Base-by-base conservation (phyloP, 768 basidiomycete genomes). In the Hypholoma fasciculare region DNA sequence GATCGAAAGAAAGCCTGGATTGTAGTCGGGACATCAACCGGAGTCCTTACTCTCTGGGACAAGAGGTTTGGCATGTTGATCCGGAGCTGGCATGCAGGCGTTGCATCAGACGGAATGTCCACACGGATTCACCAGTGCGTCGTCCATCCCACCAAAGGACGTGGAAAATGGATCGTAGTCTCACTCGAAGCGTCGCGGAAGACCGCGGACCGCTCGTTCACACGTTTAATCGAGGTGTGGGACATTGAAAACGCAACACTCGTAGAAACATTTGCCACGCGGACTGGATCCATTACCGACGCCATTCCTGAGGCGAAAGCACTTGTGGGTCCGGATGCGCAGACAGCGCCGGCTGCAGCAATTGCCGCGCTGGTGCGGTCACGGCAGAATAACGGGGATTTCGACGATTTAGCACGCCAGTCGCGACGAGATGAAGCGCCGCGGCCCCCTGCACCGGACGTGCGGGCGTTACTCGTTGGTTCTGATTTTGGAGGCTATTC, bases 41-140 rank as follows among this genome's bases (percentile, higher is more conserved):
- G 96, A 5, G 84, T 89, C 13, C 74, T 98, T 12, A 87, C 91
- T 0, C 79, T 99, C 2, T 99, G 96, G 95, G 97, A 99, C 74
- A 85, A 94, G 43, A 89, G 96, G 9, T 99, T 98, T 63, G 95
- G 96, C 1, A 76, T 98, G 17, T 76, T 90, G 4, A 78, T 98
- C 61, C 91, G 90, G 70, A 92, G 87, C 59, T 98, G 96, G 96
- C 85, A 86, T 65, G 86, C 86, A 7, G 86, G 86, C 9, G 77
- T 78, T 6, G 78, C 82, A 3, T 76, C 80, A 11, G 75, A 76
- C 2, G 84, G 84, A 2, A 73, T 78, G 39, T 76, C 80, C 7
- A 80, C 80, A 2, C 81, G 84, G 38, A 83, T 96, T 20, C 82
- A 92, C 59, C 87, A 93, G 65, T 87, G 88, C 61, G 81, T 79